Base-by-base conservation (phyloP, 345 rosid species). In the Hibiscus tridactylites region DNA sequence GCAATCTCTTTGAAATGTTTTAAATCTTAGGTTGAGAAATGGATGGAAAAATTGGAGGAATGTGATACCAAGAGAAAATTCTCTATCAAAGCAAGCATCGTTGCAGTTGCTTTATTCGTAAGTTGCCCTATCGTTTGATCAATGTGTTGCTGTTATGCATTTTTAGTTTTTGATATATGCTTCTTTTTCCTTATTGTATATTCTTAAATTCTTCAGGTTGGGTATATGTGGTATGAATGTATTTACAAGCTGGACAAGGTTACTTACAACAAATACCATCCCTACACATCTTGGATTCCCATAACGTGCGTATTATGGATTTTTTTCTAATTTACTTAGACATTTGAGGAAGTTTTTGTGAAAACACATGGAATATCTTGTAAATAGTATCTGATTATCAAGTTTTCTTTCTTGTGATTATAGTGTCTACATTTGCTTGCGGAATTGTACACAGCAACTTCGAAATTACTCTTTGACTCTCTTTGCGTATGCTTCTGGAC, bases 221-320 rank as follows among this genome's bases (percentile, higher is more conserved):
- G 99, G 15, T 92, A 86, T 69, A 61, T 95, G 76, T 95, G 99
- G 99, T 92, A 88, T 78, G 98, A 95, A 75, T 86, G 50, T 53
- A 89, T 95, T 62, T 95, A 95, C 90, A 95, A 81, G 86, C 80
- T 95, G 78, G 99, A 95, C 78, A 92, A 89, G 80, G 86, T 85
- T 66, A 44, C 94, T 63, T 95, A 95, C 87, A 95, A 95, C 90
- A 87, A 85, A 83, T 86, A 82, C 80, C 99, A 95, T 70, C 99
- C 99, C 5, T 95, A 95, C 83, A 90, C 99, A 75, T 95, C 99
- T 24, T 95, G 98, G 99, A 95, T 95, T 66, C 99, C 97, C 17
- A 92, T 92, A 72, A 90, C 97, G 97, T 95, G 71, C 61, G 96
- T 84, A 29, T 59, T 76, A 19, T 46, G 33, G 53, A 65, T 10